Evolutionary conservation across 495 filamentous ascomycete genomes (phyloP).

Genomic region (Penicillium waksmanii): DNA sequence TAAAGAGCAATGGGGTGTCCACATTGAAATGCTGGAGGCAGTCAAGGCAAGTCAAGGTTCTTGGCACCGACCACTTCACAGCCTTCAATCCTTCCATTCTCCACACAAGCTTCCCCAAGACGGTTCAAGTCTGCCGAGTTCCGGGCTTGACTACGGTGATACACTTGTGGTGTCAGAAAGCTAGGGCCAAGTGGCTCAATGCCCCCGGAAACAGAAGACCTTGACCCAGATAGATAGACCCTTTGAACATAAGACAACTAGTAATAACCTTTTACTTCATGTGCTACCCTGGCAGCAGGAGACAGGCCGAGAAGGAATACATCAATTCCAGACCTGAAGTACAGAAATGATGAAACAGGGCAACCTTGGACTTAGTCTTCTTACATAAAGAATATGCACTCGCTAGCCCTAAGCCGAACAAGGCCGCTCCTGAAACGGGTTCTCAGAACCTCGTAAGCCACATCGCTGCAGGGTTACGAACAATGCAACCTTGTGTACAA

Average conservation of each 20-base stretch:
- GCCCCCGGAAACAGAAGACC: not conserved
- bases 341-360: not conserved
- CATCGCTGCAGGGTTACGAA: not conserved
- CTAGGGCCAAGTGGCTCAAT: not conserved
- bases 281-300: not conserved
- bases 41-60: too few species aligned
- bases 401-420: not conserved
- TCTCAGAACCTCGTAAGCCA: not conserved
- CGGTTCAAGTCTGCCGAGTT: not conserved
- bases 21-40: too few species aligned
- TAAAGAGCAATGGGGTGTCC: too few species aligned
- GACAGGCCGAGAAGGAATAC: not conserved
- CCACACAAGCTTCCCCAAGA: conserved; percentile 4
- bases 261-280: not conserved
- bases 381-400: not conserved
- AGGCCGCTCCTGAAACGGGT: not conserved
- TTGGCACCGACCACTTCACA: too few species aligned
- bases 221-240: not conserved
- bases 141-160: not conserved
- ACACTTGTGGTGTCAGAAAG: not conserved
- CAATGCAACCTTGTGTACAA: not conserved
- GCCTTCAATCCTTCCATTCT: not conserved
- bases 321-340: not conserved
- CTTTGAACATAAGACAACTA: too few species aligned
- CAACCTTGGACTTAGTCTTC: not conserved